Evolutionary conservation across 2,329 filamentous ascomycete genomes (phyloP).

Genomic region (Claviceps spartinae): DNA sequence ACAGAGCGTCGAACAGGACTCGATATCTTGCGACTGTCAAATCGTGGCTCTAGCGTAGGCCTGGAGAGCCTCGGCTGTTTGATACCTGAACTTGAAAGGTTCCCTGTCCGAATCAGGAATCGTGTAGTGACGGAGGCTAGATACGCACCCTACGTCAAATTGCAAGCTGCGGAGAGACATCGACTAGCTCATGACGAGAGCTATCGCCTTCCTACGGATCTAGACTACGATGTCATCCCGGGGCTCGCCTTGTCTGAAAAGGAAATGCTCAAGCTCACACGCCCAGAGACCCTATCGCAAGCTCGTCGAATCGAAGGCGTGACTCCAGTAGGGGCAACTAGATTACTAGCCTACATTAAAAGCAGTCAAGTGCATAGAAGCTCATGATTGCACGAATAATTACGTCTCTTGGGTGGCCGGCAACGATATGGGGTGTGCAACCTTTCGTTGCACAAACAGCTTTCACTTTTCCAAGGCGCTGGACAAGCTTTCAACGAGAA

Average conservation of each 20-base stretch:
- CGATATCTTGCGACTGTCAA: constrained; percentile 61
- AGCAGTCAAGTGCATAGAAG: neutral
- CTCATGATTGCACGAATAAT: neutral
- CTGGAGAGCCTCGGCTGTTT: constrained; percentile 42
- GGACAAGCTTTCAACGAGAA: too few relatives aligned
- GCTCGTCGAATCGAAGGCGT: constrained; percentile 76
- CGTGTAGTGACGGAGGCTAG: constrained; percentile 69
- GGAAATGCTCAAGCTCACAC: constrained; percentile 51
- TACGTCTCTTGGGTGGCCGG: neutral
- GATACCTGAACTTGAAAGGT: constrained; percentile 43
- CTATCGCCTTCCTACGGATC: constrained; percentile 53
- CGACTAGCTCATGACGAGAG: constrained; percentile 65
- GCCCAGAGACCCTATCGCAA: constrained; percentile 79
- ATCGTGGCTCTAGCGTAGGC: constrained; percentile 28
- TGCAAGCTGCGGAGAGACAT: constrained; percentile 53
- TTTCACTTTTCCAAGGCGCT: too few relatives aligned
- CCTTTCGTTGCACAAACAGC: too few relatives aligned
- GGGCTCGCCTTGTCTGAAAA: constrained; percentile 74
- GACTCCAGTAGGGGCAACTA: constrained; percentile 45
- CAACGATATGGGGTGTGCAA: too few relatives aligned
- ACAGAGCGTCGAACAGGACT: constrained; percentile 56
- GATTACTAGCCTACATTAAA: constrained; percentile 50
- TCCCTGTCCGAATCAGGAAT: constrained; percentile 43
- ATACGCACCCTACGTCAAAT: constrained; percentile 75
- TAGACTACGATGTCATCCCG: constrained; percentile 62